Evolutionary conservation across 1,284 basidiomycete genomes (phyloP).

Genomic region (Anthracocystis walkeri): DNA sequence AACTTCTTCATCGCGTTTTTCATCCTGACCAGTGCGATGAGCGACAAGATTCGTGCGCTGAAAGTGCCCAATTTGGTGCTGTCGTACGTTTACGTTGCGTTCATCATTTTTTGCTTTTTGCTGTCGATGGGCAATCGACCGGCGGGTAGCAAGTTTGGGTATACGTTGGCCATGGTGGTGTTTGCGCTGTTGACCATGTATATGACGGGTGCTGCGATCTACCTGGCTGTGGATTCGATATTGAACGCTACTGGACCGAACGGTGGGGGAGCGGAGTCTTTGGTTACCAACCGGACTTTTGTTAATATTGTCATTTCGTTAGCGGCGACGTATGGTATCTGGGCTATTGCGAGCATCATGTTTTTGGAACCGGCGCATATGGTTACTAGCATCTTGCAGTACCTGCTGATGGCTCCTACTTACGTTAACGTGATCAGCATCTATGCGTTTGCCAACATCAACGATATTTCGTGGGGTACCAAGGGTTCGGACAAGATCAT

Average conservation of each 20-base stretch:
- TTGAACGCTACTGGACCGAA: constrained; percentile 35
- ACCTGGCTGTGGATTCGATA: constrained; percentile 59
- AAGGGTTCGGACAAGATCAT: constrained; percentile 65
- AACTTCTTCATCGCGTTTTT: constrained; percentile 63
- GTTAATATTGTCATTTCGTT: constrained; percentile 67
- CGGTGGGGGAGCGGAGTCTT: constrained; percentile 32
- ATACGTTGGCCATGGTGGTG: constrained; percentile 64
- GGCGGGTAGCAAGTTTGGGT: constrained; percentile 62
- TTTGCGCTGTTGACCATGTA: constrained; percentile 65
- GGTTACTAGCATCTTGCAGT: constrained; percentile 67
- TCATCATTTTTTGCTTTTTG: constrained; percentile 68
- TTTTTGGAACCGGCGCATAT: constrained; percentile 68
- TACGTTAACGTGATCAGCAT: constrained; percentile 68
- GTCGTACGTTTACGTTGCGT: constrained; percentile 67
- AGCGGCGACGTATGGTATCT: constrained; percentile 66
- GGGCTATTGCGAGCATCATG: constrained; percentile 62
- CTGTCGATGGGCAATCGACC: constrained; percentile 68
- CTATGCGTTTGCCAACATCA: constrained; percentile 68
- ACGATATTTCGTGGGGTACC: constrained; percentile 67
- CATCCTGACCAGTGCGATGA: constrained; percentile 63
- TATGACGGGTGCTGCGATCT: constrained; percentile 66
- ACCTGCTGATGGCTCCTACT: constrained; percentile 64
- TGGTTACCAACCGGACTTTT: constrained; percentile 59
- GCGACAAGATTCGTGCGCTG: constrained; percentile 53
- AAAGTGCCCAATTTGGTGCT: constrained; percentile 63